Evolutionary conservation across 176 grass and related monocot species (phyloP).

Genomic region (Ananas comosus): DNA sequence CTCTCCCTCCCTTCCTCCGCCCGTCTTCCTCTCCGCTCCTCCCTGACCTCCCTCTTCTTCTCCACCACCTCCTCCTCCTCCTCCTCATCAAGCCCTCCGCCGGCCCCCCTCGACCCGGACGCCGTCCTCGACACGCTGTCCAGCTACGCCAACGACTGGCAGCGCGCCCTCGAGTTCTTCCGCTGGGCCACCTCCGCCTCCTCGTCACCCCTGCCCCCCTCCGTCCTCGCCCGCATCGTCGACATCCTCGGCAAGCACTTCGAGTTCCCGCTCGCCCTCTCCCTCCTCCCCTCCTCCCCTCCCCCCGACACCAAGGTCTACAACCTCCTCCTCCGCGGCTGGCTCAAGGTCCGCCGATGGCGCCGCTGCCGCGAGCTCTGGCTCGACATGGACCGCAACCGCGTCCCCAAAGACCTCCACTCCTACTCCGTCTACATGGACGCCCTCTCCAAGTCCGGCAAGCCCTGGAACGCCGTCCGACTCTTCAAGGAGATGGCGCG

Average conservation of each 20-base stretch:
- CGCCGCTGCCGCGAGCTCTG: conserved; percentile 56
- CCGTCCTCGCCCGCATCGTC: conserved; percentile 46
- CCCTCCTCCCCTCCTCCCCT: conserved; percentile 37
- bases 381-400: conserved; percentile 70
- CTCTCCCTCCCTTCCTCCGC: conserved; percentile 8
- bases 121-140: conserved; percentile 63
- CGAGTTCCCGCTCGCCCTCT: conserved; percentile 58
- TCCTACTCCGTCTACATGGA: conserved; percentile 97
- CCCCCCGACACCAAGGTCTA: conserved; percentile 49
- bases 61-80: not conserved
- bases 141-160: conserved; percentile 79
- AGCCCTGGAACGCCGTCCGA: conserved; percentile 77
- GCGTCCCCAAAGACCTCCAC: conserved; percentile 73
- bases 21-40: conserved; percentile 10
- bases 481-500: conserved; percentile 74
- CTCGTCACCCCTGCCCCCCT: conserved; percentile 32
- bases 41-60: conserved; percentile 15
- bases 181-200: conserved; percentile 44
- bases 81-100: not conserved
- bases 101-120: conserved; percentile 23
- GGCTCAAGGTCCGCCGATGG: conserved; percentile 58
- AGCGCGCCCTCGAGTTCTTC: conserved; percentile 77
- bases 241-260: conserved; percentile 91
- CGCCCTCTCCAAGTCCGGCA: conserved; percentile 57
- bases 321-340: conserved; percentile 78